Base-by-base conservation (phyloP, 176 grass and related monocot genomes). In the Aegilops longissima region DNA sequence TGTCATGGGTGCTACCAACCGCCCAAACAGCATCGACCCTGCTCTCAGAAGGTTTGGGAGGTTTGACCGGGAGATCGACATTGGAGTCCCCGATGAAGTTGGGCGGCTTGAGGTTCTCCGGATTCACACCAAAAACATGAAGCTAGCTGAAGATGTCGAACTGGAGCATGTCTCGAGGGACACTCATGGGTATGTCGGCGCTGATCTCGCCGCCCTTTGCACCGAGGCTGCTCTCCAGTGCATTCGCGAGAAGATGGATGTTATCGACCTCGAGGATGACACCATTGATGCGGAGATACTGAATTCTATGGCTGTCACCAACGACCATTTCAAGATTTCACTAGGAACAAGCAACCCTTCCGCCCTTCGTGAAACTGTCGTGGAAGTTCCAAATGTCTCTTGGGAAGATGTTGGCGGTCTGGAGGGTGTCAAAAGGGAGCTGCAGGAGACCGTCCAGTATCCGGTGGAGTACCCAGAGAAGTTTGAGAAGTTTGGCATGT, bases 241-340 rank as follows among this genome's bases (percentile, higher is more conserved):
- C 75, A 96, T 93, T 61, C 86, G 91, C 70, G 94, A 96, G 83
- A 96, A 96, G 82, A 93, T 96, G 94, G 94, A 93, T 72, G 88
- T 96, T 34, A 96, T 96, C 51, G 91, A 96, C 83, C 81, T 93
- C 38, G 94, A 96, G 80, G 94, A 96, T 54, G 94, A 96, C 27
- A 89, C 91, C 5, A 96, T 96, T 62, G 94, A 96, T 88, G 94
- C 94, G 13, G 94, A 96, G 87, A 91, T 97, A 73, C 83, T 97
- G 3, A 94, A 97, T 52, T 94, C 95, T 2, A 94, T 97, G 95
- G 87, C 90, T 34, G 92, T 97, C 44, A 89, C 86, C 4, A 92
- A 97, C 61, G 95, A 97, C 56, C 95, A 97, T 85, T 94, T 97
- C 51, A 54, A 54, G 51, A 54, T 18, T 54, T 16, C 51, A 54